Evolutionary conservation across 306 rosid genomes (phyloP), one percentile per base, ranked within the genome.

Genomic region (Coriaria nepalensis): DNA sequence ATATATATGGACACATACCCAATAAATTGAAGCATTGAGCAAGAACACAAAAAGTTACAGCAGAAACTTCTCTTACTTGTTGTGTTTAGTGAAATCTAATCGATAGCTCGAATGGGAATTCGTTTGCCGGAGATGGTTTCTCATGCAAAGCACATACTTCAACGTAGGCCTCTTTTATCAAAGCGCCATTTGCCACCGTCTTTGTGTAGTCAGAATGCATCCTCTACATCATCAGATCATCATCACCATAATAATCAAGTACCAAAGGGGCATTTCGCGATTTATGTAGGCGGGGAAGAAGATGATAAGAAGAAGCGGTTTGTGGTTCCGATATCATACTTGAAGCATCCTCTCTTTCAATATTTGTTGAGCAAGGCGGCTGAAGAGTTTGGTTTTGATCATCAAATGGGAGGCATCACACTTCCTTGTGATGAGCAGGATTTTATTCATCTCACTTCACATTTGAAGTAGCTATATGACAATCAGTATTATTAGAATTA

Each of bases 261-360:
- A 6, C 80, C 76, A 32, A 70, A 55, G 34, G 80, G 68, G 5
- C 80, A 74, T 66, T 74, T 74, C 12, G 70, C 67, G 1, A 67
- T 74, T 11, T 74, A 74, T 29, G 73, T 74, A 7, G 29, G 29
- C 3, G 71, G 71, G 5, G 68, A 66, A 39, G 52, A 60, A 6
- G 59, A 51, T 29, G 14, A 47, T 32, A 37, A 39, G 35, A 57
- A 12, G 40, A 59, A 50, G 52, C 35, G 78, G 15, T 76, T 71
- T 37, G 78, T 71, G 64, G 73, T 71, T 20, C 75, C 82, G 37
- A 52, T 71, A 15, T 64, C 60, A 6, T 68, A 64, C 57, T 68
- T 71, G 75, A 71, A 64, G 56, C 57, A 68, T 10, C 82, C 75
- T 20, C 9, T 49, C 40, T 76, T 68, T 14, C 82, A 71, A 13